Conservation (phyloP, 768 basidiomycete species). For the Gautieria morchelliformis region DNA sequence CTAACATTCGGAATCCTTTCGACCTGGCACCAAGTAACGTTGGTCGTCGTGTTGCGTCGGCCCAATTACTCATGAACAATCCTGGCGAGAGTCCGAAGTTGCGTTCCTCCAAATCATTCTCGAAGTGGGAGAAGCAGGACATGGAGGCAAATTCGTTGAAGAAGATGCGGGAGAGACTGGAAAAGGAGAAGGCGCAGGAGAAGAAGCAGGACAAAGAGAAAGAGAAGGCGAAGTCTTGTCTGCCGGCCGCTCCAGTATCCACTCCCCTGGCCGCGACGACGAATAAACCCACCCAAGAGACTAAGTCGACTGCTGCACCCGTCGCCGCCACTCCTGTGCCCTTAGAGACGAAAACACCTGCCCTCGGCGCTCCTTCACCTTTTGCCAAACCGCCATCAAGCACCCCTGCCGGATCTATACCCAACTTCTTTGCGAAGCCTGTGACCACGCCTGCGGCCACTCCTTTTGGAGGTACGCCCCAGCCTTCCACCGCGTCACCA, state of each 20-base stretch:
- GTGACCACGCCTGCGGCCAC: background rate
- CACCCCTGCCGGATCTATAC: constrained; percentile 2
- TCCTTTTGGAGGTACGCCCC: constrained; percentile 7
- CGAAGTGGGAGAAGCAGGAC: constrained; percentile 85
- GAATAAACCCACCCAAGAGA: constrained; percentile 11
- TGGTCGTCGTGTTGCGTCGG: constrained; percentile 35
- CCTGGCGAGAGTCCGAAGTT: constrained; percentile 50
- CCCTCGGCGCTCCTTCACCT: background rate
- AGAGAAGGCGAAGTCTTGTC: constrained; percentile 26
- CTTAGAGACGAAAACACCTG: background rate
- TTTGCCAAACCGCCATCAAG: background rate
- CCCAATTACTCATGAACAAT: constrained; percentile 16
- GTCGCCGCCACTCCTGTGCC: background rate
- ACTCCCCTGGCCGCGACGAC: constrained; percentile 12
- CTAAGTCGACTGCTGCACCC: constrained; percentile 6
- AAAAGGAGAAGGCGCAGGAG: constrained; percentile 27
- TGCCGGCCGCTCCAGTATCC: constrained; percentile 19
- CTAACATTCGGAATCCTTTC: constrained; percentile 10
- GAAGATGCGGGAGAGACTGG: constrained; percentile 48
- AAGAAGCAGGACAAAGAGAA: constrained; percentile 16
- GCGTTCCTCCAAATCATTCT: constrained; percentile 37
- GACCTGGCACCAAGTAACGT: constrained; percentile 26
- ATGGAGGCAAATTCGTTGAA: constrained; percentile 72
- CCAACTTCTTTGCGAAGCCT: background rate
- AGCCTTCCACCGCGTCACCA: background rate